Base-by-base conservation (phyloP, 2,329 filamentous ascomycete genomes). In the Talaromyces sp. region DNA sequence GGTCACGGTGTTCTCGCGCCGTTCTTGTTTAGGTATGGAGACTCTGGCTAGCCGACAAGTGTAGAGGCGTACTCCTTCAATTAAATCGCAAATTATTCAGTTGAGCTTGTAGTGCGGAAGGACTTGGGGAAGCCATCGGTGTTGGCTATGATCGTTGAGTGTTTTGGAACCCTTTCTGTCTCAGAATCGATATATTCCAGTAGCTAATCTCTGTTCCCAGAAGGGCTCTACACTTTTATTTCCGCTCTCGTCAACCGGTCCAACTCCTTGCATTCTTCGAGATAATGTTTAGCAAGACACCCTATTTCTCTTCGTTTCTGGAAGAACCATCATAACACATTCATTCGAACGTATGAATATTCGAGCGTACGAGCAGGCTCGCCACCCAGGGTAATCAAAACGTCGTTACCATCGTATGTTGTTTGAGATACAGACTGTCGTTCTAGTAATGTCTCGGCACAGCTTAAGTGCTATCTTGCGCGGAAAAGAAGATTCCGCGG, bases 1-100 rank as follows among this genome's bases (percentile, higher is more conserved):
- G 79, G 79, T 1, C 78, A 81, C 61, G 80, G 81, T 0, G 67
- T 82, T 12, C 56, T 83, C 0, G 79, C 72, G 0, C 75, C 74
- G 0, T 80, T 83, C 63, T 69, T 81, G 0, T 71, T 79, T 1
- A 77, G 77, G 1, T 79, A 74, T 54, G 77, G 76, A 14, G 70
- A 67, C 18, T 75, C 71, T 1, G 68, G 70, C 52, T 73, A 73
- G 37, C 75, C 76, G 0, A 63, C 62, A 0, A 63, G 68, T 2
- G 12, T 70, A 1, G 62, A 68, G 12, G 64, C 66, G 0, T 78
- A 79, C 58, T 67, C 65, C 5, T 60, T 70, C 40, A 73, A 73
- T 48, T 58, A 46, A 3, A 75, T 79, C 71, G 67, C 70, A 0
- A 64, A 62, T 0, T 72, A 79, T 28, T 66, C 79, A 16, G 55